A percentile compares a stretch with the other conserved stretches of the same genome.
These are phyloP conservation scores for Graphilbum sp. DNA, from an alignment of 2,329 filamentous ascomycete species.

Conservation along the genomic window DNA sequence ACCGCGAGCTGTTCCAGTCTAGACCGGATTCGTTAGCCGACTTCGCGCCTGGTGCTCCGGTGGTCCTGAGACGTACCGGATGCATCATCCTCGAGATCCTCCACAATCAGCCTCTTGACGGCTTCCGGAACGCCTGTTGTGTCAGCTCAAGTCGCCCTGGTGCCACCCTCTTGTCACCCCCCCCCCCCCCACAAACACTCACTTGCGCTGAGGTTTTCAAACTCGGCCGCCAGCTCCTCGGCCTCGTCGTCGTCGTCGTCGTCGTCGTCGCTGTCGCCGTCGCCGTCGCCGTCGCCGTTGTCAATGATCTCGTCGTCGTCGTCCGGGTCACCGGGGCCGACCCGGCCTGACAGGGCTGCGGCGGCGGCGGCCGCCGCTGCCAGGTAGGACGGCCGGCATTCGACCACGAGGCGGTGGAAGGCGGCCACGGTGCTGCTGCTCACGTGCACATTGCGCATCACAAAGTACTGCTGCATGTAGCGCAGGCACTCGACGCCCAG, in stretches of 20 bases:
- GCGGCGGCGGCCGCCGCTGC: slow-evolving; percentile 4
- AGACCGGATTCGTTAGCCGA: no score
- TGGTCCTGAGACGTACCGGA: slow-evolving; percentile 37
- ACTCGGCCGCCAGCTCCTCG: slow-evolving; percentile 16
- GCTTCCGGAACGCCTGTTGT: slow-evolving; percentile 23
- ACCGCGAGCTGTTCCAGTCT: slow-evolving; percentile 40
- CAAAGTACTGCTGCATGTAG: slow-evolving; percentile 29
- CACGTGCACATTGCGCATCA: slow-evolving; percentile 24
- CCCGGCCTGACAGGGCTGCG: slow-evolving; percentile 14
- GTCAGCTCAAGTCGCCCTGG: no score
- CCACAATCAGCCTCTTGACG: slow-evolving; percentile 38
- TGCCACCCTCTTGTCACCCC: no score
- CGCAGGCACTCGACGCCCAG: slow-evolving; percentile 28
- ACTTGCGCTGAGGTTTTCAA: slow-evolving; percentile 20
- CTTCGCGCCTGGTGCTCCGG: no score
- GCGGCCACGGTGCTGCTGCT: slow-evolving; percentile 23
- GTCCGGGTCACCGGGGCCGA: slow-evolving; percentile 14
- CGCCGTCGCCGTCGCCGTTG: neutral
- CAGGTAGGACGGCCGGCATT: slow-evolving; percentile 22
- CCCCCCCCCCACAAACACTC: no score
- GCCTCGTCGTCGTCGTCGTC: slow-evolving; percentile 3
- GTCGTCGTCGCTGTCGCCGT: neutral
- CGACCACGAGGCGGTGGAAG: slow-evolving; percentile 25
- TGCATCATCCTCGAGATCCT: slow-evolving; percentile 40
- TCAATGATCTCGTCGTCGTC: neutral